phyloP scores from a whole-genome alignment of 306 rosid species.

The Casuarina cunninghamiana region DNA sequence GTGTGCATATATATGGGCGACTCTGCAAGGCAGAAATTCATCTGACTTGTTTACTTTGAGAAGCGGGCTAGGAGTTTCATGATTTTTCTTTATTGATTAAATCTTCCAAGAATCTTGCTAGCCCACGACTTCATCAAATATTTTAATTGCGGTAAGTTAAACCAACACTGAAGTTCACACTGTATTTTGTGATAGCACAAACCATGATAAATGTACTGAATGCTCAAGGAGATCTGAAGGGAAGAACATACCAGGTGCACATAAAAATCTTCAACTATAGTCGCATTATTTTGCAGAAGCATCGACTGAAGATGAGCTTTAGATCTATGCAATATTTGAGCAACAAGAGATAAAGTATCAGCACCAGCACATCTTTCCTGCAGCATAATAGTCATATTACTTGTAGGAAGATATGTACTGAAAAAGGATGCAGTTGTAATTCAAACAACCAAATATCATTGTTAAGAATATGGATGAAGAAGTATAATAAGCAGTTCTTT shows the following conservation, averaged over 20 bases:
- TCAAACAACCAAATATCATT: slow-evolving; percentile 14
- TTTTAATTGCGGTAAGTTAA: not conserved
- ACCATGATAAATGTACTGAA: slow-evolving; percentile 20
- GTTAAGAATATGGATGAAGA: not conserved
- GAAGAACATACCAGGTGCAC: slow-evolving; percentile 70
- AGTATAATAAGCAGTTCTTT: slow-evolving; percentile 40
- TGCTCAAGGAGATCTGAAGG: slow-evolving; percentile 9
- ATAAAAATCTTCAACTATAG: slow-evolving; percentile 88
- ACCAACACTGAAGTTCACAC: slow-evolving; percentile 10
- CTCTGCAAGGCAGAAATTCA: not conserved
- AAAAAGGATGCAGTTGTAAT: slow-evolving; percentile 17
- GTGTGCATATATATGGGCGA: not conserved
- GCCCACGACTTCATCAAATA: slow-evolving; percentile 12
- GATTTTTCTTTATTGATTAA: not conserved
- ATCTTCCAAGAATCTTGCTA: not conserved
- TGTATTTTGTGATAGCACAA: slow-evolving; percentile 23
- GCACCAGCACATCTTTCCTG: slow-evolving; percentile 98
- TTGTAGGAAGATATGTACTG: slow-evolving; percentile 27
- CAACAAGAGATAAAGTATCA: slow-evolving; percentile 77
- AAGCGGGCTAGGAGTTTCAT: not conserved
- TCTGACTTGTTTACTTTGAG: not conserved
- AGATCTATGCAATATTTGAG: slow-evolving; percentile 79
- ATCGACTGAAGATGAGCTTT: slow-evolving; percentile 86
- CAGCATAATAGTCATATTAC: slow-evolving; percentile 33
- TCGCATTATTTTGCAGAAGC: slow-evolving; percentile 81